Evolutionary conservation across 345 rosid species (phyloP).

Genomic region (Clausena lansium): DNA sequence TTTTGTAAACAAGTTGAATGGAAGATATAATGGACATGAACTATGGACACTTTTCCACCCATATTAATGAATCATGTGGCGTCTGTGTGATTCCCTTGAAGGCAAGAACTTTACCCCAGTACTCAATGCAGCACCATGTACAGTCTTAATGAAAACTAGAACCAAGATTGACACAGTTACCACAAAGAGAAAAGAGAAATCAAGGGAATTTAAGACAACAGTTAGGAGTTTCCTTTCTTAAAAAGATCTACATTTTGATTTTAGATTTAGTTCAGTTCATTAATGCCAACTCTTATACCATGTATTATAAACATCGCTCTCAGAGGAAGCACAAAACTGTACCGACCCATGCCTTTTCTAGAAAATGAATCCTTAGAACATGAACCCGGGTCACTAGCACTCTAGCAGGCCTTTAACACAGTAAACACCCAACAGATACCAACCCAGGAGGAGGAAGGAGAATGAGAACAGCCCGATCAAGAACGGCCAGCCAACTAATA

Average conservation of each 20-base stretch:
- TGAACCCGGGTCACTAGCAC: slow-evolving; percentile 28
- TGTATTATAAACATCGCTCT: slow-evolving; percentile 17
- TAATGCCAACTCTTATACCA: neutral
- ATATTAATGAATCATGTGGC: neutral
- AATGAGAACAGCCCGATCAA: slow-evolving; percentile 65
- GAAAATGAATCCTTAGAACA: slow-evolving; percentile 8
- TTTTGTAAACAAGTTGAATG: too few species aligned
- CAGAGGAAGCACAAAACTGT: slow-evolving; percentile 2
- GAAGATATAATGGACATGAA: neutral
- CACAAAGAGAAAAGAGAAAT: neutral
- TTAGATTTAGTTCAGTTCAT: neutral
- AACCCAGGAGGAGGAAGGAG: slow-evolving; percentile 55
- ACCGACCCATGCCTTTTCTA: neutral
- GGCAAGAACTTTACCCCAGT: neutral
- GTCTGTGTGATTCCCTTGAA: neutral
- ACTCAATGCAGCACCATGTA: neutral
- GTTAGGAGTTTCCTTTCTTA: neutral
- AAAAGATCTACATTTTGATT: slow-evolving; percentile 9
- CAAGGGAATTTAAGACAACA: neutral
- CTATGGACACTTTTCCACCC: neutral
- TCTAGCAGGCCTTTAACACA: slow-evolving; percentile 55
- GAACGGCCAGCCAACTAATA: slow-evolving; percentile 79
- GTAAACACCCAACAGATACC: slow-evolving; percentile 73
- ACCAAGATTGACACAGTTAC: neutral
- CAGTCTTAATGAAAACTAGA: neutral